These are phyloP conservation scores for Dioszegia aurantiaca DNA, from an alignment of 768 basidiomycete genomes.

Conservation along the genomic window DNA sequence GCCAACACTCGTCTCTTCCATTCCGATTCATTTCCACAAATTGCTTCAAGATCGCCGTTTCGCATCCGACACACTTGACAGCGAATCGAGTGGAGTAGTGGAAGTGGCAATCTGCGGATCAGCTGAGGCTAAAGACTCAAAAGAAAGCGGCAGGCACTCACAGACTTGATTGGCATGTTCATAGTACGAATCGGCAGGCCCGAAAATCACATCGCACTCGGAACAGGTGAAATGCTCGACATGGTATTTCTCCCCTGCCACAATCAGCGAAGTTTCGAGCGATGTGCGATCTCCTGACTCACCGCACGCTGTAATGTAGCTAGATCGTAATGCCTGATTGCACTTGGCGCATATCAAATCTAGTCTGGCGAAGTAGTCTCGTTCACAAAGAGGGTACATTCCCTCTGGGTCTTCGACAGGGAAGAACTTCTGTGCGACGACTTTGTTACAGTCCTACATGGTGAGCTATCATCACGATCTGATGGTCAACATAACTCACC, in stretches of 20 bases:
- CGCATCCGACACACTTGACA: constrained; percentile 96
- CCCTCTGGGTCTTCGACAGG: constrained; percentile 89
- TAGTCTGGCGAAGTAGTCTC: constrained; percentile 93
- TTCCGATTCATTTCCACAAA: constrained; percentile 99
- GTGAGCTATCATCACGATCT: constrained; percentile 4
- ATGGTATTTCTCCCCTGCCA: constrained; percentile 90
- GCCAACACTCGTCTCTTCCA: constrained; percentile 98
- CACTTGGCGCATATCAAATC: constrained; percentile 97
- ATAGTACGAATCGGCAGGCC: constrained; percentile 97
- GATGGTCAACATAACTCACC: constrained; percentile 58
- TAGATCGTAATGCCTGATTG: constrained; percentile 85
- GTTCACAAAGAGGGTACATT: constrained; percentile 93
- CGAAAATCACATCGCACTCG: constrained; percentile 90
- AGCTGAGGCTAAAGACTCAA: neutral
- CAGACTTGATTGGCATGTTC: constrained; percentile 96
- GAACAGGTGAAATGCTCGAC: constrained; percentile 99
- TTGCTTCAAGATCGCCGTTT: constrained; percentile 95
- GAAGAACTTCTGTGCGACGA: constrained; percentile 98
- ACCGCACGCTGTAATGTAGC: constrained; percentile 99
- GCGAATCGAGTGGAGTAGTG: constrained; percentile 99
- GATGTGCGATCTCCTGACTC: constrained; percentile 50
- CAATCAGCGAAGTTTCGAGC: constrained; percentile 11
- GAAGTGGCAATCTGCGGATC: constrained; percentile 73
- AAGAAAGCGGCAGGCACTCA: constrained; percentile 29
- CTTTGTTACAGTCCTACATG: constrained; percentile 83